These are phyloP conservation scores for Nelumbo lutea DNA, from an alignment of 164 flowering plant genomes.

Conservation along the genomic window DNA sequence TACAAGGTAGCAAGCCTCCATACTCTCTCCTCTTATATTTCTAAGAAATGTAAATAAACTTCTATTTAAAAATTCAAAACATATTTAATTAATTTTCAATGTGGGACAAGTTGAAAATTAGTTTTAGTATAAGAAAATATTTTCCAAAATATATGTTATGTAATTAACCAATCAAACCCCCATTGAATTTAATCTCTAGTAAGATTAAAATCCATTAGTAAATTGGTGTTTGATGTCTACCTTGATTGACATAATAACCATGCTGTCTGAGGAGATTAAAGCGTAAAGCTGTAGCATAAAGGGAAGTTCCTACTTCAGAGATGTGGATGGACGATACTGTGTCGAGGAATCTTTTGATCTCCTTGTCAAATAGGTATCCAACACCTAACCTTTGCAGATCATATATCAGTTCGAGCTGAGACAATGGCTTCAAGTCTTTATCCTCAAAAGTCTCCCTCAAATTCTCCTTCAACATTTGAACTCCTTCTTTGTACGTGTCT, in stretches of 20 bases:
- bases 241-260: constrained; percentile 5
- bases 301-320: not conserved
- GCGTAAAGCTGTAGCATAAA: constrained; percentile 4
- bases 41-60: too few species aligned
- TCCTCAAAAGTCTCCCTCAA: not conserved
- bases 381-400: constrained; percentile 8
- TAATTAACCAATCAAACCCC: not conserved
- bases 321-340: not conserved
- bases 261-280: constrained; percentile 14
- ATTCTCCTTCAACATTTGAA: not conserved
- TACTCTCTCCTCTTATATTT: too few species aligned
- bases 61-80: too few species aligned
- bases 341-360: not conserved
- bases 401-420: constrained; percentile 11
- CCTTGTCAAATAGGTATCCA: constrained; percentile 12
- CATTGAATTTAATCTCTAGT: too few species aligned
- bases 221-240: not conserved
- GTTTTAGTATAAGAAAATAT: not conserved
- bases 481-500: not conserved
- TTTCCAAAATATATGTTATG: not conserved
- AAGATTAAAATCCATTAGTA: too few species aligned
- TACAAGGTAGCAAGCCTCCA: too few species aligned
- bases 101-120: not conserved
- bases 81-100: not conserved
- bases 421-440: not conserved